A percentile compares a stretch with the other conserved stretches of the same genome.
Conservation (phyloP, 2,329 filamentous ascomycete genomes). For the Cryphonectria parasitica region DNA sequence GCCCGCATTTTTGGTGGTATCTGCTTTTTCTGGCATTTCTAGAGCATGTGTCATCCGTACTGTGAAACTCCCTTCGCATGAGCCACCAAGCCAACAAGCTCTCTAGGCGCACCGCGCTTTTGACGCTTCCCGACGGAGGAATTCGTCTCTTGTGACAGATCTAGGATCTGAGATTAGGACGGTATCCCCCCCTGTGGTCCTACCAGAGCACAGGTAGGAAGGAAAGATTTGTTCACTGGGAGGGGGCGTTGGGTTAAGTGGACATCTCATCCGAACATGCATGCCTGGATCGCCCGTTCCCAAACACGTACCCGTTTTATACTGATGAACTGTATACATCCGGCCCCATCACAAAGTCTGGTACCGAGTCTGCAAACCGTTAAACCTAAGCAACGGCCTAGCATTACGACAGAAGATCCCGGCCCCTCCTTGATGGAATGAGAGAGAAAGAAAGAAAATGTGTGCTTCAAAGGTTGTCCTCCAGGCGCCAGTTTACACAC, state of each 20-base stretch:
- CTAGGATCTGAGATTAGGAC: not conserved
- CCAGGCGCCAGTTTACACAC: not conserved
- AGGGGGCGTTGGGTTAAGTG: not conserved
- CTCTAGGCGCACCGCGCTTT: not conserved
- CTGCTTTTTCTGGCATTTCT: not conserved
- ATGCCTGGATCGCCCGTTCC: not conserved
- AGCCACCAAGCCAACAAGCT: not conserved
- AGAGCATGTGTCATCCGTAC: not conserved
- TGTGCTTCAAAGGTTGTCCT: not conserved
- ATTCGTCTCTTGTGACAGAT: constrained; percentile 6
- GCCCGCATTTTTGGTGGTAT: not conserved
- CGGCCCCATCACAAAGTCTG: not conserved
- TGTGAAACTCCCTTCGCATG: not conserved
- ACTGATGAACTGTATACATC: not conserved
- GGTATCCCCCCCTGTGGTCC: not conserved
- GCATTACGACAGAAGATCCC: not conserved
- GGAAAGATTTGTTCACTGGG: not conserved
- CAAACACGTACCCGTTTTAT: not conserved
- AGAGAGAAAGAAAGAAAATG: not conserved
- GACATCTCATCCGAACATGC: not conserved
- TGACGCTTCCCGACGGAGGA: not conserved
- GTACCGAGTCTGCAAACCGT: not conserved
- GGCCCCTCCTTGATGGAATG: too few relatives aligned
- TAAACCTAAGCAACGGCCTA: not conserved
- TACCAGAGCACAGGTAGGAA: not conserved